Percentiles rank a stretch among this genome's conserved stretches.
Evolutionary conservation across 768 basidiomycete species (phyloP).

Genomic region (Clitopilus hobsonii): DNA sequence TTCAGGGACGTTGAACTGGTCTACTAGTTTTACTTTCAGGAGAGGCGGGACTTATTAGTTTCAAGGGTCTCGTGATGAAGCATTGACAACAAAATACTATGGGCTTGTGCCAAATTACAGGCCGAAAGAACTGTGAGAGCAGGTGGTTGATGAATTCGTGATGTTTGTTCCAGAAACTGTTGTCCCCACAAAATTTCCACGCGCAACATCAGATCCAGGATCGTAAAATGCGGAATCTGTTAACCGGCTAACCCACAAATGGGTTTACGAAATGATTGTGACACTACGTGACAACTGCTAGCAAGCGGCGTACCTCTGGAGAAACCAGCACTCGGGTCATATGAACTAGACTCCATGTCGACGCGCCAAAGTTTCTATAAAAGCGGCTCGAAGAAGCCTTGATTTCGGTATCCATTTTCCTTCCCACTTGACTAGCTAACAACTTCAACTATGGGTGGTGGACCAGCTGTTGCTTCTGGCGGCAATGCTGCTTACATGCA

Average conservation of each 20-base stretch:
- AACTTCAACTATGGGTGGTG: conserved; percentile 48
- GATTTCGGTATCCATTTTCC: conserved; percentile 25
- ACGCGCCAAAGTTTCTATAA: conserved; percentile 22
- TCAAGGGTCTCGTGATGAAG: background rate
- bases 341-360: conserved; percentile 21
- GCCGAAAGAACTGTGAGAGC: too few species aligned
- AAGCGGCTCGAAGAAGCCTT: conserved; percentile 17
- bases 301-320: conserved; percentile 38
- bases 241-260: background rate
- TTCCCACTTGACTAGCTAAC: conserved; percentile 18
- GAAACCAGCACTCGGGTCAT: conserved; percentile 29
- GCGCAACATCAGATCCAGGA: background rate
- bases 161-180: background rate
- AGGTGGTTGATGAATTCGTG: too few species aligned
- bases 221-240: background rate
- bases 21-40: background rate
- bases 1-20: background rate
- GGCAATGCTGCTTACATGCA: conserved; percentile 37
- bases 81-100: too few species aligned
- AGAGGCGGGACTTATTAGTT: background rate
- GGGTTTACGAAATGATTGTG: conserved; percentile 2
- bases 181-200: background rate
- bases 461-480: conserved; percentile 34
- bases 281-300: conserved; percentile 3
- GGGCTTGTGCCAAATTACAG: too few species aligned